Evolutionary conservation across 2,329 filamentous ascomycete genomes (phyloP), one percentile per base, ranked within the genome.

Genomic region (Phoma herbarum): DNA sequence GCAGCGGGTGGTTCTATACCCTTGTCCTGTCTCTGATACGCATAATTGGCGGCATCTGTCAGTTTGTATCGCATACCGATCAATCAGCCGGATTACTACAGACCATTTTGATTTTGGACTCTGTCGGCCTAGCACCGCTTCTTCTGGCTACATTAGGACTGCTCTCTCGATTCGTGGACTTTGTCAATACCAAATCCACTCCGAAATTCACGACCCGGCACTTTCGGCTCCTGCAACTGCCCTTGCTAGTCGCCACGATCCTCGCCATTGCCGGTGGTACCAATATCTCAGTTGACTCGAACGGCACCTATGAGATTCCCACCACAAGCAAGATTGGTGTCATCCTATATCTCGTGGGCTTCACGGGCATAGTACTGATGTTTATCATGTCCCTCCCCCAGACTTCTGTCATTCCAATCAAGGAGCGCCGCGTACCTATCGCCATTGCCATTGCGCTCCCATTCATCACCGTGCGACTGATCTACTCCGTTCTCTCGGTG

Each of bases 1-100:
- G 75, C 55, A 75, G 80, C 0, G 85, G 84, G 41, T 88, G 84
- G 81, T 64, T 84, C 12, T 86, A 83, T 68, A 77, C 87, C 7
- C 66, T 83, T 44, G 65, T 85, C 29, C 84, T 88, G 68, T 81
- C 80, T 28, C 60, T 85, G 6, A 72, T 81, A 12, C 83, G 85
- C 37, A 78, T 86, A 44, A 66, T 84, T 20, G 85, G 84, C 37
- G 75, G 80, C 7, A 65, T 78, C 41, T 78, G 84, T 58, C 76
- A 85, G 60, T 80, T 88, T 6, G 77, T 81, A 22, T 81, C 82
- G 5, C 82, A 83, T 63, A 70, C 67, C 49, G 61, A 82, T 22
- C 80, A 80, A 3, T 76, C 71, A 1, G 68, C 62, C 5, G 69
- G 76, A 14, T 63, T 75, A 44, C 75, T 83, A 41, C 73, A 75